A percentile compares a stretch with the other conserved stretches of the same genome.
phyloP scores from a whole-genome alignment of 371 early-diverging fungal genomes.

The Mucor saturninus region DNA sequence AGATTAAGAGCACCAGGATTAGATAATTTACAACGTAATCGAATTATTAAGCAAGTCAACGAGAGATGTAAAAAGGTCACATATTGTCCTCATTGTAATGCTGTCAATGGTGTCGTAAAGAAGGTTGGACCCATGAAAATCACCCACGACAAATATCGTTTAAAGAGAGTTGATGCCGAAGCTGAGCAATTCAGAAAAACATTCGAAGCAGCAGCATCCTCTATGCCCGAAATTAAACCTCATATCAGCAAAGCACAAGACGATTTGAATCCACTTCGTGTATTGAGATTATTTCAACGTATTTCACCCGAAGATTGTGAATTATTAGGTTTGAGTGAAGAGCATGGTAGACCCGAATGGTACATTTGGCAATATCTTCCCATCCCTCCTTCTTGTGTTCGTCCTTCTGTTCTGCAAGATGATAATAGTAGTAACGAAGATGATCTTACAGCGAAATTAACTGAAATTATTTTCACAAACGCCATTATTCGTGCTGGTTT shows the following conservation, averaged over 20 bases:
- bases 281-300: slow-evolving; percentile 84
- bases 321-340: slow-evolving; percentile 89
- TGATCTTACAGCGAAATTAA: slow-evolving; percentile 97
- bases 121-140: slow-evolving; percentile 97
- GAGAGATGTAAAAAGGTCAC: slow-evolving; percentile 89
- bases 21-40: slow-evolving; percentile 81
- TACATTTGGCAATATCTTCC: slow-evolving; percentile 94
- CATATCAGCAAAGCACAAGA: slow-evolving; percentile 89
- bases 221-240: slow-evolving; percentile 77
- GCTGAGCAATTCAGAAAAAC: slow-evolving; percentile 74
- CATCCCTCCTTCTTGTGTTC: slow-evolving; percentile 97
- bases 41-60: slow-evolving; percentile 84
- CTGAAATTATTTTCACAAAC: slow-evolving; percentile 97
- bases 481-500: slow-evolving; percentile 85
- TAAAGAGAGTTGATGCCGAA: slow-evolving; percentile 77
- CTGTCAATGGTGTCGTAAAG: slow-evolving; percentile 91
- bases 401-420: slow-evolving; percentile 97
- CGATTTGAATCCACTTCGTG: slow-evolving; percentile 94
- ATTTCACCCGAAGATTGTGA: slow-evolving; percentile 96
- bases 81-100: slow-evolving; percentile 88
- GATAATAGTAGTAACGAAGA: slow-evolving; percentile 96
- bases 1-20: slow-evolving; percentile 79
- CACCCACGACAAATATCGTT: slow-evolving; percentile 93
- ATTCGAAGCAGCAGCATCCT: slow-evolving; percentile 73
- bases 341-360: slow-evolving; percentile 87